Evolutionary conservation across 2,329 filamentous ascomycete species (phyloP).

Genomic region (Thermochaetoides dissita): DNA sequence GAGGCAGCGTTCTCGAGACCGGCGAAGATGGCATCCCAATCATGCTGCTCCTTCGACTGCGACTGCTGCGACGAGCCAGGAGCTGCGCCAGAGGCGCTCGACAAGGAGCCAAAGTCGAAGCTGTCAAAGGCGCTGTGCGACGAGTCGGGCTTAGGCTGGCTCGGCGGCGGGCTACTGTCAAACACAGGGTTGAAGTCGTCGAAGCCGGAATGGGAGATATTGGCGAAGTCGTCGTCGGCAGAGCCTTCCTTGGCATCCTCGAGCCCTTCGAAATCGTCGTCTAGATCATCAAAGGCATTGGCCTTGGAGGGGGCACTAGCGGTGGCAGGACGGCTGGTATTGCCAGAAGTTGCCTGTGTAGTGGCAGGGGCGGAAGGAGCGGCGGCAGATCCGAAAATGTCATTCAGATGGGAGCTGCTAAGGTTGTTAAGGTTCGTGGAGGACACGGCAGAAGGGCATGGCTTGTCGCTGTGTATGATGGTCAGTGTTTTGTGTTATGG

Average conservation of each 20-base stretch:
- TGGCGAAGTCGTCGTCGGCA: constrained; percentile 67
- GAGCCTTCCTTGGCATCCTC: constrained; percentile 73
- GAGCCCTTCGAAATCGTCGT: constrained; percentile 68
- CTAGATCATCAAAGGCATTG: constrained; percentile 57
- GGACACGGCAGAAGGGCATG: no score
- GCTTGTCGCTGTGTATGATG: constrained; percentile 11
- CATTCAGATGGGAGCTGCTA: constrained; percentile 19
- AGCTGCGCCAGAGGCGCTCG: constrained; percentile 7
- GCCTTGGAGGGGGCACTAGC: constrained; percentile 23
- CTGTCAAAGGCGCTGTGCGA: constrained; percentile 19
- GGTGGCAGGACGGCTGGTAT: constrained; percentile 16
- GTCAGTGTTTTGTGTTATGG: constrained; percentile 3
- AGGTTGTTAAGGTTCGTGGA: constrained; percentile 9
- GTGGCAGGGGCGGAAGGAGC: constrained; percentile 11
- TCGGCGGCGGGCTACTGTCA: constrained; percentile 50
- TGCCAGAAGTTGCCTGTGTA: no score
- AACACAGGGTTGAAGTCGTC: constrained; percentile 75
- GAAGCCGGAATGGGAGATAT: constrained; percentile 53
- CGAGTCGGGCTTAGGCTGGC: constrained; percentile 35
- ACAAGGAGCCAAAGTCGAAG: constrained; percentile 40
- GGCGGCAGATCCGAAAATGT: constrained; percentile 27
- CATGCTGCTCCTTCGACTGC: constrained; percentile 43
- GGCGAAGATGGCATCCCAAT: constrained; percentile 93
- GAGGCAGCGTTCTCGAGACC: constrained; percentile 49
- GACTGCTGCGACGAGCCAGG: constrained; percentile 18